Conservation (phyloP, 805 yeast genomes). For the Wickerhamomyces canadensis region DNA sequence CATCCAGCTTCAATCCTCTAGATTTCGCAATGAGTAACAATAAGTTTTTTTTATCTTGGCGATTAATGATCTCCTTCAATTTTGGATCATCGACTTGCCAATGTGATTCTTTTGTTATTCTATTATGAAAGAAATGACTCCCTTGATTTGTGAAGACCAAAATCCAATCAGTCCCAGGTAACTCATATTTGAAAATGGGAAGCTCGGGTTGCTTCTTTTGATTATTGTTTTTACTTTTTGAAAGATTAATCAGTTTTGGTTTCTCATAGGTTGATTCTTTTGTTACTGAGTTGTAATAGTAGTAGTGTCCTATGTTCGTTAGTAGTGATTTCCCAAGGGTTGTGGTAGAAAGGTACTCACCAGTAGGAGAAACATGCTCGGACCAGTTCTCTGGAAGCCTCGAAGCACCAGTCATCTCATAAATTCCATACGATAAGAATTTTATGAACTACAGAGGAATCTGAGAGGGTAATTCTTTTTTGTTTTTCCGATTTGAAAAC, state of each 20-base stretch:
- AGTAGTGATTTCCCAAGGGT: not conserved
- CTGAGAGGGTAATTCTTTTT: not conserved
- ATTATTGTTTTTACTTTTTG: too few relatives aligned
- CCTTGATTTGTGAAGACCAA: constrained; percentile 39
- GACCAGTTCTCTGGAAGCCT: constrained; percentile 30
- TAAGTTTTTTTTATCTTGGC: constrained; percentile 24
- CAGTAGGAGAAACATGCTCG: constrained; percentile 33
- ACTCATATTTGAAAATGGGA: not conserved
- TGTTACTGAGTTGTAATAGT: constrained; percentile 33
- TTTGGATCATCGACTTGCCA: constrained; percentile 33
- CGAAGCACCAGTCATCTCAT: too few relatives aligned
- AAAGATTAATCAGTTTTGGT: too few relatives aligned
- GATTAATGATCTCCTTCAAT: constrained; percentile 22
- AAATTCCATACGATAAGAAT: too few relatives aligned
- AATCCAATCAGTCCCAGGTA: constrained; percentile 28
- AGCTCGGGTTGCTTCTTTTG: not conserved
- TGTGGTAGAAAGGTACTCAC: constrained; percentile 7
- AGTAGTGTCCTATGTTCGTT: constrained; percentile 23
- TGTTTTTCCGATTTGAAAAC: constrained; percentile 2
- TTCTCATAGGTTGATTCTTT: constrained; percentile 34
- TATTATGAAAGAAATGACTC: constrained; percentile 34
- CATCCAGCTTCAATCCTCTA: constrained; percentile 28
- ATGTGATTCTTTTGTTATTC: constrained; percentile 21
- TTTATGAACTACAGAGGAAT: too few relatives aligned
- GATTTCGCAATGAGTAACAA: constrained; percentile 31